Evolutionary conservation across 768 basidiomycete genomes (phyloP).

Genomic region (Mycena amicta): DNA sequence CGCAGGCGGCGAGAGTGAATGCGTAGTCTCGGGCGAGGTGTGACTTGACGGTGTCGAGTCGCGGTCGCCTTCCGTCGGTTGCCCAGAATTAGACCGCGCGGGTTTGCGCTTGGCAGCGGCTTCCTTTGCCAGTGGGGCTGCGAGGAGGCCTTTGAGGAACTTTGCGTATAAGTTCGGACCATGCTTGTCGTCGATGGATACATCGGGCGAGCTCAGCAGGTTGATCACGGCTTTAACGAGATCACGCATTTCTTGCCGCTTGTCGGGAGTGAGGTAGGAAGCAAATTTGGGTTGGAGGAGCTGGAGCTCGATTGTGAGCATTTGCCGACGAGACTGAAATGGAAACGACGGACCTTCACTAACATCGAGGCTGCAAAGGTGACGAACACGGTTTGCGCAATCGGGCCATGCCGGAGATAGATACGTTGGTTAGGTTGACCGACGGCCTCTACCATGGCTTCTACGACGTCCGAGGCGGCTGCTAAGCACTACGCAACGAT

Average conservation of each 20-base stretch:
- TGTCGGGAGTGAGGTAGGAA: slow-evolving; percentile 56
- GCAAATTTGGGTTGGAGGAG: slow-evolving; percentile 80
- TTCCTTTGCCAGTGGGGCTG: slow-evolving; percentile 50
- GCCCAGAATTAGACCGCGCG: slow-evolving; percentile 23
- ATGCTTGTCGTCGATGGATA: slow-evolving; percentile 80
- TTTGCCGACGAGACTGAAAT: background rate
- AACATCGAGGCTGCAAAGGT: slow-evolving; percentile 84
- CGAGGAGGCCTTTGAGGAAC: slow-evolving; percentile 74
- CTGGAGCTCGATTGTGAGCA: slow-evolving; percentile 33
- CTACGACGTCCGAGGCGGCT: slow-evolving; percentile 68
- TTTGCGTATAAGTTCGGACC: slow-evolving; percentile 80
- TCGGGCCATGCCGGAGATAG: slow-evolving; percentile 73
- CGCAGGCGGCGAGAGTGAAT: slow-evolving; percentile 52
- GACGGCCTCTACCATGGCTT: slow-evolving; percentile 59
- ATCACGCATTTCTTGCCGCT: slow-evolving; percentile 60
- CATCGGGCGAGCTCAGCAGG: slow-evolving; percentile 66
- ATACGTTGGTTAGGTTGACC: slow-evolving; percentile 57
- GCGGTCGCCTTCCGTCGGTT: slow-evolving; percentile 18
- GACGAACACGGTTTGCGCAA: slow-evolving; percentile 77
- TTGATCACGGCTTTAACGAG: slow-evolving; percentile 69
- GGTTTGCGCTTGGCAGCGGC: slow-evolving; percentile 19
- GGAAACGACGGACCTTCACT: slow-evolving; percentile 57
- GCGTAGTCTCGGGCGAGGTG: slow-evolving; percentile 38
- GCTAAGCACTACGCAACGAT: slow-evolving; percentile 53
- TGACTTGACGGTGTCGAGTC: slow-evolving; percentile 34